phyloP scores from a whole-genome alignment of 2,329 filamentous ascomycete genomes.

The Trichoderma sp. region DNA sequence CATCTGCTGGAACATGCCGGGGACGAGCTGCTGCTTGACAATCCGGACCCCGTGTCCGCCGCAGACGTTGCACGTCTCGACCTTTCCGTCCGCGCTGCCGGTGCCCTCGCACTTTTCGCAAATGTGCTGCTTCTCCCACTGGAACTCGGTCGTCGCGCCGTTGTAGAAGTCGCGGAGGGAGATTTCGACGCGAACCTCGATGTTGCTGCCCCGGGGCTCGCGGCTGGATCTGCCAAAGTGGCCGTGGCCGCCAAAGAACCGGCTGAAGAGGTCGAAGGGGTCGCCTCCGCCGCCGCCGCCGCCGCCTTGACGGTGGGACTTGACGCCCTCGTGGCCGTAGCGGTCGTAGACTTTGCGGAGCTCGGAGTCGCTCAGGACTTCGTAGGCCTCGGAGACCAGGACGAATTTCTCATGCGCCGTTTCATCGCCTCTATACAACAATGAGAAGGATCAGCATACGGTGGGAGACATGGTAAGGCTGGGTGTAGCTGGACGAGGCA shows the following conservation, averaged over 20 bases:
- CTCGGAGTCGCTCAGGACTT: constrained; percentile 78
- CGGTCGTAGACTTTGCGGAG: constrained; percentile 90
- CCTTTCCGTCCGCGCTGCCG: constrained; percentile 78
- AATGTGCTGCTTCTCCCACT: constrained; percentile 91
- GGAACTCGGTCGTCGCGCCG: constrained; percentile 82
- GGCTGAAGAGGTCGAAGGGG: constrained; percentile 93
- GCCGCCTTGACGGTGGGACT: constrained; percentile 75
- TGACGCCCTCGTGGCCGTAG: constrained; percentile 87
- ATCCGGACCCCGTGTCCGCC: constrained; percentile 80
- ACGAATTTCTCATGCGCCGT: constrained; percentile 89
- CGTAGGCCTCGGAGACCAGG: constrained; percentile 92
- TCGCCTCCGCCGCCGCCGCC: constrained; percentile 61
- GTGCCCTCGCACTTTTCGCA: constrained; percentile 89
- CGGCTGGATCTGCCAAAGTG: constrained; percentile 75
- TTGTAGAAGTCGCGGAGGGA: constrained; percentile 91
- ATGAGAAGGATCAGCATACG: not conserved
- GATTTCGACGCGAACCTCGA: constrained; percentile 81
- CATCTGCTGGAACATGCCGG: constrained; percentile 98
- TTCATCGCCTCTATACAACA: constrained; percentile 65
- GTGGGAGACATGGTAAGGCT: too few relatives aligned
- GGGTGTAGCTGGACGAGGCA: constrained; percentile 39
- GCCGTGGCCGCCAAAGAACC: constrained; percentile 92
- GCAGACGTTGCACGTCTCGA: constrained; percentile 78
- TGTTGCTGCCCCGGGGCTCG: constrained; percentile 80
- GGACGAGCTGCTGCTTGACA: constrained; percentile 88